phyloP scores from a whole-genome alignment of 129 eudicot species.

The Glebionis coronaria region DNA sequence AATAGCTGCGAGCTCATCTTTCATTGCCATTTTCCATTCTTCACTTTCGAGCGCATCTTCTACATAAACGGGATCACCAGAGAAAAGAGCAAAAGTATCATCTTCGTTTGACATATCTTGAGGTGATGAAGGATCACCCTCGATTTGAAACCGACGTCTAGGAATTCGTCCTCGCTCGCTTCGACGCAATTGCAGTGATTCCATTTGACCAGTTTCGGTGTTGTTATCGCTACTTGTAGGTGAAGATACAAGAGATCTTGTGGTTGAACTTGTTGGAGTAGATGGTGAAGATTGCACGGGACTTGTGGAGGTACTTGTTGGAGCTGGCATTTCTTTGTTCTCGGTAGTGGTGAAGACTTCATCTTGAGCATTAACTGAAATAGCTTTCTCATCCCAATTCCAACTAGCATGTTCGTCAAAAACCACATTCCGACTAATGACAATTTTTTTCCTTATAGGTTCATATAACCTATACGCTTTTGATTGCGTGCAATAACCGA shows the following conservation, averaged over 20 bases:
- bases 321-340: not conserved
- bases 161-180: not conserved
- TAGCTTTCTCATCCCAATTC: not conserved
- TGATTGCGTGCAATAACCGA: slow-evolving; percentile 14
- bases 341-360: not conserved
- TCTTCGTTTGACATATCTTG: not conserved
- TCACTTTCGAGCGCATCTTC: slow-evolving; percentile 8
- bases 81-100: not conserved
- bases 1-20: slow-evolving; percentile 7
- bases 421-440: slow-evolving; percentile 4
- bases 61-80: not conserved
- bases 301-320: not conserved
- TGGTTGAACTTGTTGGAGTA: no score
- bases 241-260: no score
- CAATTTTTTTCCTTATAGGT: not conserved
- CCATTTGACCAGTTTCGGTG: not conserved
- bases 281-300: not conserved
- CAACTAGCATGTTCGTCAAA: slow-evolving; percentile 8
- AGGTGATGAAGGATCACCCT: not conserved
- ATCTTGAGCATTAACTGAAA: not conserved
- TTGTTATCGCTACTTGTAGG: not conserved
- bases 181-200: not conserved
- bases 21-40: slow-evolving; percentile 14
- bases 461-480: slow-evolving; percentile 11
- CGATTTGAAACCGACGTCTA: not conserved